These are phyloP conservation scores for Ogataea dorogensis DNA, from an alignment of 805 yeast genomes.

Conservation along the genomic window DNA sequence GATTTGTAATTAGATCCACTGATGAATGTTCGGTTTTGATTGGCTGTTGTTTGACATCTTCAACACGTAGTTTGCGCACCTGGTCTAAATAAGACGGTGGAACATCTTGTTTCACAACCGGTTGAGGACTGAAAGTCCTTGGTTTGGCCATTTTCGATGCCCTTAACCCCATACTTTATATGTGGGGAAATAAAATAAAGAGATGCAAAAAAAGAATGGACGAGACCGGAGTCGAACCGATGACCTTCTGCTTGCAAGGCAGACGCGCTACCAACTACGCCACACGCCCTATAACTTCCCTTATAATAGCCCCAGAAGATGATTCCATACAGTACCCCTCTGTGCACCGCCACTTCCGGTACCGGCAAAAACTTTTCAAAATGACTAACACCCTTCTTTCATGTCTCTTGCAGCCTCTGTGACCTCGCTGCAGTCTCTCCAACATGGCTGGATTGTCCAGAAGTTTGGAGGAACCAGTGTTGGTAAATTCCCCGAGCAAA, in stretches of 20 bases:
- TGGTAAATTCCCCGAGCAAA: conserved; percentile 87
- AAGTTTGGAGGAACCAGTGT: conserved; percentile 98
- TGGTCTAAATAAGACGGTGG: conserved; percentile 16
- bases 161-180: no score
- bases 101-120: not conserved
- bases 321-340: no score
- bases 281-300: conserved; percentile 53
- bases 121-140: conserved; percentile 2
- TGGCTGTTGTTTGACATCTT: not conserved
- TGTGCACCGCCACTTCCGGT: conserved; percentile 4
- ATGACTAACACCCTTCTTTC: conserved; percentile 7
- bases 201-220: conserved; percentile 44
- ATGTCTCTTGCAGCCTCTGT: conserved; percentile 28
- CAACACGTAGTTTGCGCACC: conserved; percentile 8
- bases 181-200: no score
- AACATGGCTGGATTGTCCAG: conserved; percentile 67
- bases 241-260: conserved; percentile 79
- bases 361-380: conserved; percentile 9
- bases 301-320: not conserved
- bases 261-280: conserved; percentile 83
- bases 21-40: not conserved
- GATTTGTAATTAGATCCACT: not conserved
- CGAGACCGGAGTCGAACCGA: conserved; percentile 78
- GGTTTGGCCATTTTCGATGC: conserved; percentile 7
- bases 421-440: conserved; percentile 21